Evolutionary conservation across 2,329 filamentous ascomycete species (phyloP).

Genomic region (Fusarium bulbicola): DNA sequence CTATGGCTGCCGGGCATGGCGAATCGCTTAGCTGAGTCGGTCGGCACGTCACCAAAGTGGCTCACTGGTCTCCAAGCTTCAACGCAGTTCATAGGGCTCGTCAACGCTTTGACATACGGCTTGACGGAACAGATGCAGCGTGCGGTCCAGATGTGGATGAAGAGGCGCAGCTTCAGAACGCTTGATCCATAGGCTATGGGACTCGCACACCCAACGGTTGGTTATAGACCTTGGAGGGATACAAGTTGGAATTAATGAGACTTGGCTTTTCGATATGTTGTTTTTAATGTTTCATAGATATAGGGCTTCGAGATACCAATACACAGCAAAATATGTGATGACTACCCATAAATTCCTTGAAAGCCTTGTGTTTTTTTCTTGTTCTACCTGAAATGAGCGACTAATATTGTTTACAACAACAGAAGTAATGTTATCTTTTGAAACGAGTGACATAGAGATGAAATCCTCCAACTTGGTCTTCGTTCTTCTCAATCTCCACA

Average conservation of each 20-base stretch:
- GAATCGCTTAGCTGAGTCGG: neutral
- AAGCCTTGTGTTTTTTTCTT: fast-evolving
- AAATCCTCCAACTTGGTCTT: fast-evolving
- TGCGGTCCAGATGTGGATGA: neutral
- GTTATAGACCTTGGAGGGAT: no score
- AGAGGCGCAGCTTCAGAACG: neutral
- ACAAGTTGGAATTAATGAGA: no score
- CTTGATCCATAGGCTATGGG: neutral
- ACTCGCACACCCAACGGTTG: neutral
- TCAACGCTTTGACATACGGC: neutral
- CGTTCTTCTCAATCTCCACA: fast-evolving
- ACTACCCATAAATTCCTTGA: fast-evolving
- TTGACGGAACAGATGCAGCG: slow-evolving; percentile 2
- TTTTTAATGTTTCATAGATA: neutral
- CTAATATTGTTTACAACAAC: neutral
- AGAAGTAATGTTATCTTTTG: neutral
- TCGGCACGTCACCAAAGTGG: neutral
- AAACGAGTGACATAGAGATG: neutral
- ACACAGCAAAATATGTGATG: fast-evolving
- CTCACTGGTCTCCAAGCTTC: neutral
- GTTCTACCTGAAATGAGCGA: neutral
- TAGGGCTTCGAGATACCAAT: neutral
- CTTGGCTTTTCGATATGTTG: fast-evolving
- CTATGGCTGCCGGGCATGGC: neutral
- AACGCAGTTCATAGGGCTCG: neutral